Conservation (phyloP, 805 yeast species). For the Wickerhamiella lipophila region DNA sequence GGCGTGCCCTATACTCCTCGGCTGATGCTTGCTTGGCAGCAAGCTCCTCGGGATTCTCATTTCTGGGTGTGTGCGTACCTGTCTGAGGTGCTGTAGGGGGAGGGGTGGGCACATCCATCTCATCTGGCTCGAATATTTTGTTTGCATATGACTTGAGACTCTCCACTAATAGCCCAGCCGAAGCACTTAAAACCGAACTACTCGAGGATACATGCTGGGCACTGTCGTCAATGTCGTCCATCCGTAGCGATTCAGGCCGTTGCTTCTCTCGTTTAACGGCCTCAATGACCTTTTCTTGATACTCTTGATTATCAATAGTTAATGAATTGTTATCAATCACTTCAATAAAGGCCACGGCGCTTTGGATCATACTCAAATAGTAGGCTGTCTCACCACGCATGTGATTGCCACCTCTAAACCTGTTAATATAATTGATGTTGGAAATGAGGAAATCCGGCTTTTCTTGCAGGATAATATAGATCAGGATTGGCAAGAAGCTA, state of each 20-base stretch:
- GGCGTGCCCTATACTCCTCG: constrained; percentile 30
- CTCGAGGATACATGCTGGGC: constrained; percentile 22
- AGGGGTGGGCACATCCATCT: constrained; percentile 16
- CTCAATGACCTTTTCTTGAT: constrained; percentile 33
- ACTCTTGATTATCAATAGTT: constrained; percentile 50
- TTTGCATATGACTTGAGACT: constrained; percentile 33
- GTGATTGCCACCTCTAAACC: constrained; percentile 65
- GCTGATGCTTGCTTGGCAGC: constrained; percentile 30
- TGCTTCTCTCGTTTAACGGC: constrained; percentile 32
- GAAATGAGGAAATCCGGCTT: constrained; percentile 55
- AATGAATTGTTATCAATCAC: constrained; percentile 45
- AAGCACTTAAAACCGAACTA: constrained; percentile 26
- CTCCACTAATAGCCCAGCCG: constrained; percentile 41
- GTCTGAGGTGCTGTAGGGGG: constrained; percentile 1
- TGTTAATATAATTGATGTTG: constrained; percentile 71
- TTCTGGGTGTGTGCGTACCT: constrained; percentile 13
- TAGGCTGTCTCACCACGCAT: constrained; percentile 81
- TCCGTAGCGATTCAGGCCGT: constrained; percentile 21
- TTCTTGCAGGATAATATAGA: constrained; percentile 63
- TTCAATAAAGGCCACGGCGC: constrained; percentile 71
- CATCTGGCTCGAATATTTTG: constrained; percentile 28
- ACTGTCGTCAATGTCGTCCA: not conserved
- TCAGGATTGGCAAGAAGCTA: constrained; percentile 78
- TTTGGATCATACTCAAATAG: constrained; percentile 78
- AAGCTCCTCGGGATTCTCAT: constrained; percentile 23